phyloP scores from a whole-genome alignment of 208 protist genomes.

The Acanthamoeba royreba region DNA sequence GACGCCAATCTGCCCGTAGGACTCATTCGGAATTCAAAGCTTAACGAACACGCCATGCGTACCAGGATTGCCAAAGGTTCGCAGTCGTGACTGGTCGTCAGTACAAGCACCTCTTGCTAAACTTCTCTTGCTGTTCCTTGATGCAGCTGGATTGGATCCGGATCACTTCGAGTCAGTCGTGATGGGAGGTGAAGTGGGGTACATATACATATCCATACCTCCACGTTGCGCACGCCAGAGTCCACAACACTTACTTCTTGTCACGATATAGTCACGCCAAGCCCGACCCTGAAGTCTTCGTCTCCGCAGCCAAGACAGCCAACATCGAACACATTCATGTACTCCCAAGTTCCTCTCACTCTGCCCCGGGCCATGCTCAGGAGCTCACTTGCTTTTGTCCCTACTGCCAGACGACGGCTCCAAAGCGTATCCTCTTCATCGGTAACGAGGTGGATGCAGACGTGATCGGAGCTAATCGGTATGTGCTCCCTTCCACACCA shows the following conservation, averaged over 20 bases:
- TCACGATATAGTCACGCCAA: neutral
- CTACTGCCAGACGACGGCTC: neutral
- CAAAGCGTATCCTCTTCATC: neutral
- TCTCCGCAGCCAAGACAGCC: neutral
- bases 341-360: neutral
- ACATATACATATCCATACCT: neutral
- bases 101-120: neutral
- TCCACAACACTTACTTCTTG: too few relatives aligned
- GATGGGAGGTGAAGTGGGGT: slow-evolving; percentile 15
- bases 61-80: neutral
- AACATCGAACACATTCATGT: slow-evolving; percentile 12
- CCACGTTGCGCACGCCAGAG: too few relatives aligned
- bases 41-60: neutral
- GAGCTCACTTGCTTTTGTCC: neutral
- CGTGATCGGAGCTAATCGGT: neutral
- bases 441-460: neutral
- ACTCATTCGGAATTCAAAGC: neutral
- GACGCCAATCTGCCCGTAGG: neutral
- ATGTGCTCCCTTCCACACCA: neutral
- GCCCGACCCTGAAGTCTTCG: neutral
- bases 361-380: too few relatives aligned
- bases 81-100: neutral
- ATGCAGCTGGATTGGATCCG: neutral
- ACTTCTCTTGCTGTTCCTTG: neutral
- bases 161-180: neutral